Evolutionary conservation across 2,329 filamentous ascomycete genomes (phyloP).

Genomic region (Trichothecium sympodiale): DNA sequence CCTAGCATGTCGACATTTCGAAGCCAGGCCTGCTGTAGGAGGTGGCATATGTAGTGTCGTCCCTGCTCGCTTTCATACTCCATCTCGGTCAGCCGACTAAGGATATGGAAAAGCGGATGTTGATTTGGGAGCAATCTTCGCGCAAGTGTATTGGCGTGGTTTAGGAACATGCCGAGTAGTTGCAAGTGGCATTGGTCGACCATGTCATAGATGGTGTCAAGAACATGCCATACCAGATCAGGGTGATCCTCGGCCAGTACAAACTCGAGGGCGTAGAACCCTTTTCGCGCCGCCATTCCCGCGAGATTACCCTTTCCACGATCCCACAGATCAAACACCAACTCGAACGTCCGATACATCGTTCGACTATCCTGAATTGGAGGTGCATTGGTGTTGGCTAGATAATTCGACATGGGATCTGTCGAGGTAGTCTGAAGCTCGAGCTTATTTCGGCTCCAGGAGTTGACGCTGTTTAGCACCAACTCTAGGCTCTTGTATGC

Average conservation of each 20-base stretch:
- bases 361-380: conserved; percentile 26
- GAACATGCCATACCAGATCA: conserved; percentile 24
- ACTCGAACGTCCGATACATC: conserved; percentile 27
- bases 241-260: conserved; percentile 25
- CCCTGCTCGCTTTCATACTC: conserved; percentile 19
- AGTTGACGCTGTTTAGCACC: conserved; percentile 20
- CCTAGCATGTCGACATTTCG: conserved; percentile 23
- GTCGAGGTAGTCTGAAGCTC: conserved; percentile 13
- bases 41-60: conserved; percentile 18
- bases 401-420: conserved; percentile 25
- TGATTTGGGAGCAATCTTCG: conserved; percentile 15
- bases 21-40: conserved; percentile 23
- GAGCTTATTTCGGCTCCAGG: conserved; percentile 23
- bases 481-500: conserved; percentile 17
- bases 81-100: conserved; percentile 18
- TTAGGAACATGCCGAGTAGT: conserved; percentile 21
- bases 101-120: conserved; percentile 22
- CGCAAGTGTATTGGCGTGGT: conserved; percentile 18
- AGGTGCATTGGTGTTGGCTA: conserved; percentile 21
- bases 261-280: conserved; percentile 23
- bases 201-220: conserved; percentile 28
- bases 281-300: conserved; percentile 23
- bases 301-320: conserved; percentile 22
- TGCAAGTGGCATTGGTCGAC: conserved; percentile 21
- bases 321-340: conserved; percentile 24